A percentile compares a stretch with the other conserved stretches of the same genome.
These are phyloP conservation scores for Telfairia occidentalis DNA, from an alignment of 331 rosid genomes.

Conservation along the genomic window DNA sequence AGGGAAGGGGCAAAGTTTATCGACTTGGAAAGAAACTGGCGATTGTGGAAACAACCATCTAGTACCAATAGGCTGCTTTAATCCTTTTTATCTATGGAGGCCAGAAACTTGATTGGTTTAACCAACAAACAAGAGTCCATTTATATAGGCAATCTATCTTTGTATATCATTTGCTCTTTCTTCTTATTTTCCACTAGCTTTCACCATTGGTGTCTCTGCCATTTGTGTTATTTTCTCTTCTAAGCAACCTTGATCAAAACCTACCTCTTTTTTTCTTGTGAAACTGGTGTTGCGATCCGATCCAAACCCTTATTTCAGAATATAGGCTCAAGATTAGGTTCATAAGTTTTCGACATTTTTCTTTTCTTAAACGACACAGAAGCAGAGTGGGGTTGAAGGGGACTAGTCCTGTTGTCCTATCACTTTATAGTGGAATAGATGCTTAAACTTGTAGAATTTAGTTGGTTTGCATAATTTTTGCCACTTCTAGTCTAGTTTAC, in stretches of 20 bases:
- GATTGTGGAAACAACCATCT: neutral
- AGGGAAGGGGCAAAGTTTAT: neutral
- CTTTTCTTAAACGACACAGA: neutral
- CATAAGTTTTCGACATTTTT: neutral
- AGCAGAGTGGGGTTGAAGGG: neutral
- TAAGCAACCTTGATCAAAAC: neutral
- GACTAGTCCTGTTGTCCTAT: neutral
- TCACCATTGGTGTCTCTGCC: neutral
- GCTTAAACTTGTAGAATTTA: neutral
- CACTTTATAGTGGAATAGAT: neutral
- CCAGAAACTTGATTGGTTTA: neutral
- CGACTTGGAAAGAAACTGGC: neutral
- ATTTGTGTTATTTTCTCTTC: neutral
- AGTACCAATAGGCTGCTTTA: neutral
- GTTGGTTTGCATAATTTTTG: neutral
- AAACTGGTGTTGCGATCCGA: neutral
- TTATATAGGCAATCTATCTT: neutral
- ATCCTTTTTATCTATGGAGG: neutral
- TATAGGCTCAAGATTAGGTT: neutral
- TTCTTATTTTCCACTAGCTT: neutral
- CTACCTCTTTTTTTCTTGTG: neutral
- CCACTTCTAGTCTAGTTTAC: slow-evolving; percentile 1
- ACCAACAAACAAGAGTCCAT: neutral
- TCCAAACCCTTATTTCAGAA: neutral
- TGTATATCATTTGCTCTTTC: neutral